phyloP scores from a whole-genome alignment of 2,329 filamentous ascomycete species.

The Paracoccidioides brasiliensis region DNA sequence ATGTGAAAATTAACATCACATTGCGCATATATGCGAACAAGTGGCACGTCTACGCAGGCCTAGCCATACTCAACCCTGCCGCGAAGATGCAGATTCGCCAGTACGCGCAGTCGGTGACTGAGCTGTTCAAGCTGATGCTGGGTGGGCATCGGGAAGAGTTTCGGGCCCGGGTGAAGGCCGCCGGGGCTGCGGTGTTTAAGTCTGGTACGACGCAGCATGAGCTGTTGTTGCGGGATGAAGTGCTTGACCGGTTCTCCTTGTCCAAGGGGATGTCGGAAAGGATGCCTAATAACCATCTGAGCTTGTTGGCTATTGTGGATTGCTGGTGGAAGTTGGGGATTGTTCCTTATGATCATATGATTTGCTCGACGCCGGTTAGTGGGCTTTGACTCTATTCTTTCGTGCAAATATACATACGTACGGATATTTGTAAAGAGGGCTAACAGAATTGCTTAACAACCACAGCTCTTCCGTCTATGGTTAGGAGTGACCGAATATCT shows the following conservation, averaged over 20 bases:
- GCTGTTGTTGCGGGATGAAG: slow-evolving; percentile 61
- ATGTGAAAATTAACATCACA: slow-evolving; percentile 98
- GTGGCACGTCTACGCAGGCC: slow-evolving; percentile 97
- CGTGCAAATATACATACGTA: neutral
- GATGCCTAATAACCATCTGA: slow-evolving; percentile 85
- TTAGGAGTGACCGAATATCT: slow-evolving; percentile 94
- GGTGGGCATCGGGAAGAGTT: slow-evolving; percentile 68
- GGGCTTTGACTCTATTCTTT: neutral
- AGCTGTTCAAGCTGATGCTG: slow-evolving; percentile 94
- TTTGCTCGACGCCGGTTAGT: slow-evolving; percentile 79
- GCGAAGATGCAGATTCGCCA: slow-evolving; percentile 86
- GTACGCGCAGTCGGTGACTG: slow-evolving; percentile 84
- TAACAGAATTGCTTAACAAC: neutral
- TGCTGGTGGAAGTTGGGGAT: slow-evolving; percentile 93
- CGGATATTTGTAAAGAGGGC: neutral
- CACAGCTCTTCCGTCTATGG: slow-evolving; percentile 77
- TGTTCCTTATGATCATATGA: slow-evolving; percentile 98
- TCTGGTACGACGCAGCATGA: slow-evolving; percentile 41
- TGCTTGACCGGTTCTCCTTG: slow-evolving; percentile 81
- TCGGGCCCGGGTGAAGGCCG: slow-evolving; percentile 59
- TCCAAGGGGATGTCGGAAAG: slow-evolving; percentile 53
- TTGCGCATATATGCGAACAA: slow-evolving; percentile 96
- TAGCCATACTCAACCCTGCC: slow-evolving; percentile 91
- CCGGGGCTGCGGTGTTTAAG: slow-evolving; percentile 59
- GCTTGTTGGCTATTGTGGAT: slow-evolving; percentile 90